phyloP scores from a whole-genome alignment of 352 stramenopile species.

The Phytophthora lateralis region DNA sequence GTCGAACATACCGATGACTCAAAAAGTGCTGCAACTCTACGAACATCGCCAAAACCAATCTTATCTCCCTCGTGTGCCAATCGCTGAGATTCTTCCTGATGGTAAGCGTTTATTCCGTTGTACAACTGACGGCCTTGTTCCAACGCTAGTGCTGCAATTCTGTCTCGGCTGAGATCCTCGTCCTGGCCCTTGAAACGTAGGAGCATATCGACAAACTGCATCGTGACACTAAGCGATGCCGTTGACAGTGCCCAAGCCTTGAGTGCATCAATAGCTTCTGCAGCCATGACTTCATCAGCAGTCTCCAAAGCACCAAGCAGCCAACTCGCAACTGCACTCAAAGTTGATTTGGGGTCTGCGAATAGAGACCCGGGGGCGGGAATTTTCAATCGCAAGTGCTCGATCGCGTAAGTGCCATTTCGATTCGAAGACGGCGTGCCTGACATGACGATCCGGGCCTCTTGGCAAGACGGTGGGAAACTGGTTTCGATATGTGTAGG shows the following conservation, averaged over 20 bases:
- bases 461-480: constrained; percentile 50
- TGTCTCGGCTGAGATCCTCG: constrained; percentile 3
- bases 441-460: constrained; percentile 67
- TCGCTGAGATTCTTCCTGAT: constrained; percentile 46
- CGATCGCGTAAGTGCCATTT: constrained; percentile 70
- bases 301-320: constrained; percentile 53
- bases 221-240: constrained; percentile 67
- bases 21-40: constrained; percentile 78
- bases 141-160: constrained; percentile 46
- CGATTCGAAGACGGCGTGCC: constrained; percentile 70
- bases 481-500: constrained; percentile 44
- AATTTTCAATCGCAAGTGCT: constrained; percentile 65
- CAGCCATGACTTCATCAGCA: constrained; percentile 54
- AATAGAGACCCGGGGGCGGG: constrained; percentile 65
- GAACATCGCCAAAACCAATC: constrained; percentile 59
- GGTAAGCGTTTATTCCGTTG: constrained; percentile 54
- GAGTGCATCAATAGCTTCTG: constrained; percentile 71
- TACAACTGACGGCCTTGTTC: constrained; percentile 51
- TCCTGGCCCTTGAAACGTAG: constrained; percentile 26
- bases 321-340: constrained; percentile 72
- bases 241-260: constrained; percentile 80
- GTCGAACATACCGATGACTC: constrained; percentile 77
- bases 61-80: constrained; percentile 42
- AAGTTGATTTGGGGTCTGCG: constrained; percentile 55
- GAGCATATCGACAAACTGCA: constrained; percentile 80